These are phyloP conservation scores for Fusarium tricinctum DNA, from an alignment of 2,329 filamentous ascomycete genomes.

Conservation along the genomic window DNA sequence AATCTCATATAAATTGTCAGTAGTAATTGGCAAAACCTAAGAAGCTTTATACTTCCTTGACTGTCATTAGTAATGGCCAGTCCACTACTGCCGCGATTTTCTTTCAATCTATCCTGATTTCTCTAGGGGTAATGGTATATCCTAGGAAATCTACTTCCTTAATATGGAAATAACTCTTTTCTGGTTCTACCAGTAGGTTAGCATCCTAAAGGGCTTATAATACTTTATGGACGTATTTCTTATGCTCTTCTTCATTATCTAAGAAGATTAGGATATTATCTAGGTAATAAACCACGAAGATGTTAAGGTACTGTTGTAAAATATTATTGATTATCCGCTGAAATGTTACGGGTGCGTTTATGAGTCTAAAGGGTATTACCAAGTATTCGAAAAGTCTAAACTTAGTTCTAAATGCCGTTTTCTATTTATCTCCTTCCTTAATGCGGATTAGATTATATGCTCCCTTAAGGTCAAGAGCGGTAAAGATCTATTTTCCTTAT, in stretches of 20 bases:
- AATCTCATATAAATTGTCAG: slow-evolving; percentile 3
- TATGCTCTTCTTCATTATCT: slow-evolving; percentile 33
- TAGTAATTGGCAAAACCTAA: slow-evolving; percentile 27
- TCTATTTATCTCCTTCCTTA: no score
- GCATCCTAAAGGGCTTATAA: slow-evolving; percentile 26
- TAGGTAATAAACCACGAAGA: slow-evolving; percentile 40
- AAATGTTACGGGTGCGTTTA: slow-evolving; percentile 12
- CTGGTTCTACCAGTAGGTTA: slow-evolving; percentile 33
- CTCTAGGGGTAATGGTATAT: slow-evolving; percentile 17
- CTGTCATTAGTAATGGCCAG: rapidly evolving
- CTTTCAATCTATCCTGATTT: slow-evolving; percentile 32
- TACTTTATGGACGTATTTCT: slow-evolving; percentile 33
- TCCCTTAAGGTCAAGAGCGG: slow-evolving; percentile 36
- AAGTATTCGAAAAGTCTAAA: slow-evolving; percentile 42
- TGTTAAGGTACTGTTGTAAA: slow-evolving; percentile 29
- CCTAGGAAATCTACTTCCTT: slow-evolving; percentile 27
- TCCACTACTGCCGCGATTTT: slow-evolving; percentile 26
- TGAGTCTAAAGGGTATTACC: neutral
- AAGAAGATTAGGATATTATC: slow-evolving; percentile 44
- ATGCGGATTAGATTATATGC: slow-evolving; percentile 54
- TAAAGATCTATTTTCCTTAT: slow-evolving; percentile 27
- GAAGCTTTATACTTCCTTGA: slow-evolving; percentile 38
- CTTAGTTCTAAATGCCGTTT: slow-evolving; percentile 49
- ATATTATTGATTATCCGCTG: slow-evolving; percentile 41
- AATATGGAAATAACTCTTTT: slow-evolving; percentile 34